Percentiles rank a stretch among this genome's conserved stretches.
Conservation (phyloP, 371 early-diverging fungal species). For the Massospora cicadina region DNA sequence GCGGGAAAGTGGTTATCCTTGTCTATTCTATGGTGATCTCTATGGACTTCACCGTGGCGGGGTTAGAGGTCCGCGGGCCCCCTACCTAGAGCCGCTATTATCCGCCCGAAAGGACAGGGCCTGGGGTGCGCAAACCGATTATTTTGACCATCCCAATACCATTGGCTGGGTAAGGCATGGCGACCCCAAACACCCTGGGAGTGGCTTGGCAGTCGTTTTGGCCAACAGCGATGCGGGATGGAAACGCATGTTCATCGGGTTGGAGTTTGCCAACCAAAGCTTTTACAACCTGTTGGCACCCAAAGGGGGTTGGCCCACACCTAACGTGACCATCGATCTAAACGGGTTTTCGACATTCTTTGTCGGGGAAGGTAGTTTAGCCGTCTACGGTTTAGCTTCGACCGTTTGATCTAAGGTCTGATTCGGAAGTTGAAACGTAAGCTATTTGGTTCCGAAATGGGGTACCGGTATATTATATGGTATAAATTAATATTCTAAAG, state of each 20-base stretch:
- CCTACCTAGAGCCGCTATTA: conserved; percentile 15
- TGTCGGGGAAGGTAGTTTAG: neutral
- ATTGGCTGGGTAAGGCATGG: conserved; percentile 23
- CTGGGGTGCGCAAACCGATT: conserved; percentile 21
- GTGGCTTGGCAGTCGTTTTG: conserved; percentile 1
- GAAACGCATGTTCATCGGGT: conserved; percentile 21
- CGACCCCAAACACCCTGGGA: conserved; percentile 8
- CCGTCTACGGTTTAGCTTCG: neutral
- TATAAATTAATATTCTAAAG: no score
- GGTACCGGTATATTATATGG: no score
- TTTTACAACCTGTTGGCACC: neutral
- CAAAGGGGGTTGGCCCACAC: neutral
- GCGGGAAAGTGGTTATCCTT: conserved; percentile 17
- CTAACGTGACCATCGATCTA: neutral
- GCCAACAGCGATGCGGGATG: conserved; percentile 12
- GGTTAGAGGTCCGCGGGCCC: conserved; percentile 13
- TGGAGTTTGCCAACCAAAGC: conserved; percentile 8
- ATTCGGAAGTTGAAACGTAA: no score
- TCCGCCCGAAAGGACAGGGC: conserved; percentile 18
- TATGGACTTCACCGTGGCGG: conserved; percentile 12
- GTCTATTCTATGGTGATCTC: conserved; percentile 19
- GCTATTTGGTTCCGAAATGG: no score
- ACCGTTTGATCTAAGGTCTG: no score
- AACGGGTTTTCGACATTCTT: neutral
- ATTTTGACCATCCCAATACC: conserved; percentile 22